Evolutionary conservation across 2,329 filamentous ascomycete species (phyloP), one percentile per base, ranked within the genome.

Genomic region (Neofusicoccum sp.): DNA sequence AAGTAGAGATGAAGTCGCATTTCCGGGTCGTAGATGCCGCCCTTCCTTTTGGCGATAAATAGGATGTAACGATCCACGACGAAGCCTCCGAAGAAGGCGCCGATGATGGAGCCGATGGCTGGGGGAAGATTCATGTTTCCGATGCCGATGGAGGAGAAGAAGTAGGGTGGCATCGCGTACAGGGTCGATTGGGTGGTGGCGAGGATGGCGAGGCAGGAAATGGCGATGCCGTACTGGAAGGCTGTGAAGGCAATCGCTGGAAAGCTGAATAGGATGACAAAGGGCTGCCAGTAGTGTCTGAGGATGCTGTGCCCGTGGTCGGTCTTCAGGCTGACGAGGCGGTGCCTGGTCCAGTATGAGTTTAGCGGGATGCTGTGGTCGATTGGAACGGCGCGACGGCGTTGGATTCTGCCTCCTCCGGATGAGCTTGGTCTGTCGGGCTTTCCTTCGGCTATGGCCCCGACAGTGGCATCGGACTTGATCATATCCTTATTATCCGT

Each of bases 1-100:
- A 78, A 66, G 61, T 74, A 71, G 34, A 78, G 63, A 74, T 75
- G 79, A 5, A 82, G 72, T 4, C 79, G 72, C 71, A 78, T 78
- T 63, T 82, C 79, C 0, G 79, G 80, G 50, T 82, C 79, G 59
- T 76, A 79, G 4, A 80, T 71, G 1, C 79, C 79, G 1, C 68
- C 67, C 50, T 78, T 78, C 7, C 75, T 67, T 31, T 70, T 71
- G 0, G 79, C 70, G 8, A 75, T 34, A 8, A 52, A 33, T 12
- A 62, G 14, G 22, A 64, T 49, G 14, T 44, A 14, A 6, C 56
- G 45, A 8, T 63, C 58, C 9, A 44, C 47, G 14, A 61, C 2
- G 45, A 22, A 41, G 6, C 58, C 58, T 5, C 45, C 58, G 22
- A 29, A 49, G 8, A 50, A 39, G 11, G 58, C 44, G 11, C 58